Conservation (phyloP, 192 early-diverging fungal genomes). For the Umbelopsis isabellina region DNA sequence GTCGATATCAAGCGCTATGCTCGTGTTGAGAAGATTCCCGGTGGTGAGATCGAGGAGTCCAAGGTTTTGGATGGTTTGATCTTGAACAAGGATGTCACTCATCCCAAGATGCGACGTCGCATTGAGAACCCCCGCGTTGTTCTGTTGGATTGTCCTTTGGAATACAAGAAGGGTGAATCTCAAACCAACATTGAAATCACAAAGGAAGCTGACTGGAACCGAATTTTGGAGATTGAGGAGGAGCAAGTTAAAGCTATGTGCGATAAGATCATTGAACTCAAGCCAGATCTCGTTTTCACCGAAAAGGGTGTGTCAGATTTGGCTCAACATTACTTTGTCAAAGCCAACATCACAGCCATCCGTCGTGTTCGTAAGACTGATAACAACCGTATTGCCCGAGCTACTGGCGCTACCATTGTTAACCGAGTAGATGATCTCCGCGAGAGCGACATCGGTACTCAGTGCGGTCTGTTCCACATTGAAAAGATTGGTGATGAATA, state of each 20-base stretch:
- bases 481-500: slow-evolving; percentile 99
- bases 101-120: slow-evolving; percentile 93
- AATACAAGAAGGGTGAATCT: slow-evolving; percentile 99
- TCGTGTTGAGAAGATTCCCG: slow-evolving; percentile 97
- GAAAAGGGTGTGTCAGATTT: slow-evolving; percentile 97
- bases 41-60: slow-evolving; percentile 96
- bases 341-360: slow-evolving; percentile 96
- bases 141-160: slow-evolving; percentile 96
- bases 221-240: slow-evolving; percentile 98
- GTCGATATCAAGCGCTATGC: slow-evolving; percentile 99
- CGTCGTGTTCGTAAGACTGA: slow-evolving; percentile 98
- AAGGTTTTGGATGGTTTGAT: slow-evolving; percentile 96
- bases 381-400: slow-evolving; percentile 98
- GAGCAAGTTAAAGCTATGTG: slow-evolving; percentile 98
- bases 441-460: slow-evolving; percentile 92
- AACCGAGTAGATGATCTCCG: slow-evolving; percentile 97
- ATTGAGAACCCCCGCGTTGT: slow-evolving; percentile 98
- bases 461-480: slow-evolving; percentile 91
- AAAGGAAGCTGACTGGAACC: slow-evolving; percentile 95
- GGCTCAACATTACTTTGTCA: slow-evolving; percentile 98
- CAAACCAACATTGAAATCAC: slow-evolving; percentile 99
- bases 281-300: slow-evolving; percentile 98
- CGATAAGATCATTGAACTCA: slow-evolving; percentile 93
- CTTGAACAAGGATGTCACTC: slow-evolving; percentile 99
- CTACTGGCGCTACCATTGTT: slow-evolving; percentile 95